Percentiles rank a stretch among this genome's conserved stretches.
phyloP scores from a whole-genome alignment of 768 basidiomycete species.

The Clavulina sp. region DNA sequence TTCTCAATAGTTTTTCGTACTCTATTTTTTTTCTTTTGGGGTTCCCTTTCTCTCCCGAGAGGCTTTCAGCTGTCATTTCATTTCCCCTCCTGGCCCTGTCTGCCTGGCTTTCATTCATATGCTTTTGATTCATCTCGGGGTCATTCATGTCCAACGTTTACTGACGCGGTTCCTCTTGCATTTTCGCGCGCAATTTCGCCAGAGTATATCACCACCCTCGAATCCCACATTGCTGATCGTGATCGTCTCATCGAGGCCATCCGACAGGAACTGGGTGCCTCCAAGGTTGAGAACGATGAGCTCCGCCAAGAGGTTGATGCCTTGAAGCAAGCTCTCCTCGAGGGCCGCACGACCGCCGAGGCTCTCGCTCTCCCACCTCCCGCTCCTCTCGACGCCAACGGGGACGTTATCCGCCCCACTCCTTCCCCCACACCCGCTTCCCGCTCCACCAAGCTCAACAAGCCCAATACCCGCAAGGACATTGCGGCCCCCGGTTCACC shows the following conservation, averaged over 20 bases:
- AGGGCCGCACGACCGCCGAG: conserved; percentile 35
- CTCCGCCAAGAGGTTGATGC: conserved; percentile 58
- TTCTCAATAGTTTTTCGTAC: too few species aligned
- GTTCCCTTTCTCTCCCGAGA: not conserved
- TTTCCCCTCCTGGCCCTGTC: not conserved
- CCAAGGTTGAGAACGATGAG: conserved; percentile 66
- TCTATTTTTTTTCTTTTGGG: not conserved
- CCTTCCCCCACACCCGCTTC: conserved; percentile 10
- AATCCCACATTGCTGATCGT: conserved; percentile 82
- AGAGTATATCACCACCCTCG: conserved; percentile 92
- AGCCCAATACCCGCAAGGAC: conserved; percentile 64
- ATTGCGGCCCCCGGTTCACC: conserved; percentile 37
- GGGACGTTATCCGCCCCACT: conserved; percentile 7
- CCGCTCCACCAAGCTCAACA: conserved; percentile 23
- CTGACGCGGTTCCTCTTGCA: not conserved
- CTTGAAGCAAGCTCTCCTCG: conserved; percentile 57
- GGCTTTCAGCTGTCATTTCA: not conserved
- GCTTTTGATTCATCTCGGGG: not conserved
- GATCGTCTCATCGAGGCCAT: conserved; percentile 82
- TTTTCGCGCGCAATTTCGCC: conserved; percentile 2
- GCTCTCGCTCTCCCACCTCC: conserved; percentile 22
- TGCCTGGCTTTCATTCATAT: not conserved
- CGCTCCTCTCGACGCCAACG: conserved; percentile 1
- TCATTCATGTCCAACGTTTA: not conserved
- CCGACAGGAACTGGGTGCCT: conserved; percentile 62